These are phyloP conservation scores for Vitis rupestris DNA, from an alignment of 164 flowering plant species.

Conservation along the genomic window DNA sequence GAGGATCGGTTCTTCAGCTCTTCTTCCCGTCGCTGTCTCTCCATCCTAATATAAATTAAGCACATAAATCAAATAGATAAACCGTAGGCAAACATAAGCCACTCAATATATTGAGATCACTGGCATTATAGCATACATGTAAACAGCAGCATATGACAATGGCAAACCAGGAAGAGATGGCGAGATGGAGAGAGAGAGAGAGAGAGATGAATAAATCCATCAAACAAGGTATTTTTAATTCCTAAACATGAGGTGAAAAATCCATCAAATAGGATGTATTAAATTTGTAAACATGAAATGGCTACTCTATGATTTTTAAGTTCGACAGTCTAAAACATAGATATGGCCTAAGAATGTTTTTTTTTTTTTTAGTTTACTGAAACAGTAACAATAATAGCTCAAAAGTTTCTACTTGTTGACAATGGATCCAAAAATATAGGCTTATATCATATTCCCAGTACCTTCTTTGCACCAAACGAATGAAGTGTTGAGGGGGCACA, in stretches of 20 bases:
- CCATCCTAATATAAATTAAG: slow-evolving; percentile 62
- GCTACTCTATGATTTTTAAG: background rate
- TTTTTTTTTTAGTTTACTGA: too few species aligned
- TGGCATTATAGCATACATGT: background rate
- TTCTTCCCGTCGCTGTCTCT: slow-evolving; percentile 95
- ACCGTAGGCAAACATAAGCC: background rate
- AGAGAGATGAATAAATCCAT: too few species aligned
- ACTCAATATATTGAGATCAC: too few species aligned
- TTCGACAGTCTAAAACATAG: too few species aligned
- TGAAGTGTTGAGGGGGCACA: slow-evolving; percentile 99
- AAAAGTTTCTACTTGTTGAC: background rate
- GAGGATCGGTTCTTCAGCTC: slow-evolving; percentile 72
- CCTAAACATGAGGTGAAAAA: too few species aligned
- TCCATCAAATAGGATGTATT: too few species aligned
- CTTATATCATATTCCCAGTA: slow-evolving; percentile 16
- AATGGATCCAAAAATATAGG: background rate
- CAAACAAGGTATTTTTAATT: too few species aligned
- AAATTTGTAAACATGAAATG: background rate
- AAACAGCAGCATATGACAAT: background rate
- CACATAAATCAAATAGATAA: slow-evolving; percentile 6
- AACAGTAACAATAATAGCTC: background rate
- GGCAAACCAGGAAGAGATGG: background rate
- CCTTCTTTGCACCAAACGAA: slow-evolving; percentile 96
- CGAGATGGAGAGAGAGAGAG: background rate
- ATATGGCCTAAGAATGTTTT: too few species aligned